Base-by-base conservation (phyloP, 257 asterid species). In the Salvia miltiorrhiza region DNA sequence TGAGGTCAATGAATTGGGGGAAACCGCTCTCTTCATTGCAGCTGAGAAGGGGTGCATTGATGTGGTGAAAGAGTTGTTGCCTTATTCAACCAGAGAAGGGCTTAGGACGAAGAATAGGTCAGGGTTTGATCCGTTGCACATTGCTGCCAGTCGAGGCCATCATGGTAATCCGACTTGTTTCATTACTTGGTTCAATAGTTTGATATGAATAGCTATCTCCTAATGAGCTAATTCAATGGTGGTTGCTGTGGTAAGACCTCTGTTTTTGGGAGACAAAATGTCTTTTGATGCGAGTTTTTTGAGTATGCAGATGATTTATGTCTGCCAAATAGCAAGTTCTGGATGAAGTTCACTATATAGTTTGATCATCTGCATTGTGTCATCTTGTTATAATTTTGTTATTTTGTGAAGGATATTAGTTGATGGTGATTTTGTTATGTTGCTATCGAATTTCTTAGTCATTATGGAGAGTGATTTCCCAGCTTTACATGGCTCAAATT, bases 131-230 rank as follows among this genome's bases (percentile, higher is more conserved):
- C 80, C 85, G 0, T 63, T 81, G 65, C 85, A 81, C 67, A 74
- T 81, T 43, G 85, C 85, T 33, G 85, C 82, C 21, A 78, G 75
- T 53, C 78, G 79, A 63, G 85, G 85, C 47, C 85, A 81, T 52
- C 85, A 63, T 56, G 85, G 85, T 77, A 80, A 49, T 80, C 28
- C 10, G 10, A 47, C 3, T 20, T 53, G 21, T 66, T 16, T 39
- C 58, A 30, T 13, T 41, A 23, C 75, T 61, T 33, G 12, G 16
- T 61, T 32, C 35, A 26, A 43, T 12, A 0, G 40, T 24, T 56
- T 58, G 53, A 50, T 62, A 8, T 20, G 14, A 20, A 9, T 20
- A 21, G 33, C 3, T 16, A 20, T 52, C 35, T 52, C 9, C 19
- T 9, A 45, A n/a, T 19, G 28, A 60, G n/a, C n/a, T 20, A 12